phyloP scores from a whole-genome alignment of 2,329 filamentous ascomycete genomes.

The Cercospora brassicicola region DNA sequence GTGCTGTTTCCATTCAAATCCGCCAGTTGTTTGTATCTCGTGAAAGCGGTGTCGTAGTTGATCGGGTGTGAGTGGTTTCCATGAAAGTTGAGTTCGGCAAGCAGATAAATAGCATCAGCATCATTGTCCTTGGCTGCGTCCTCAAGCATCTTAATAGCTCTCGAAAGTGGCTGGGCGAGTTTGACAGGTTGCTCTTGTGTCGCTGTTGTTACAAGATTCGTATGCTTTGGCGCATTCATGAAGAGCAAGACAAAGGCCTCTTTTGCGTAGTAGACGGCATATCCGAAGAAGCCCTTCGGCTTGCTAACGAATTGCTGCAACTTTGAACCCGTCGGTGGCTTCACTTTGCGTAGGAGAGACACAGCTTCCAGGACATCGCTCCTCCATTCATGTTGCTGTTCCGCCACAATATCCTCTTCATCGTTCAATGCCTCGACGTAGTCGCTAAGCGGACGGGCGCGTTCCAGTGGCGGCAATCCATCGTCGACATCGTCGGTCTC shows the following conservation, averaged over 20 bases:
- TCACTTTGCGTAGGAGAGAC: slow-evolving; percentile 45
- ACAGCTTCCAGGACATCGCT: slow-evolving; percentile 42
- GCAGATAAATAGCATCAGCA: slow-evolving; percentile 80
- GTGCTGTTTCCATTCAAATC: slow-evolving; percentile 79
- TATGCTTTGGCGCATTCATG: slow-evolving; percentile 59
- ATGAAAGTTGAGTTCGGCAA: slow-evolving; percentile 95
- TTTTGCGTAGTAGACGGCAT: slow-evolving; percentile 61
- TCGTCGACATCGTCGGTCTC: slow-evolving; percentile 16
- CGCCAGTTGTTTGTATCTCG: slow-evolving; percentile 77
- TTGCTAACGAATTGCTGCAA: slow-evolving; percentile 46
- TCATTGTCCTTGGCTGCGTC: slow-evolving; percentile 58
- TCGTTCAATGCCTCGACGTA: slow-evolving; percentile 10
- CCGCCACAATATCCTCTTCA: slow-evolving; percentile 12
- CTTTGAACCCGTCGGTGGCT: slow-evolving; percentile 43
- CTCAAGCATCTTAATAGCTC: slow-evolving; percentile 61
- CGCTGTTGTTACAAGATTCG: slow-evolving; percentile 43
- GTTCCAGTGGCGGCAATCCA: background rate
- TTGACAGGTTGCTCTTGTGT: slow-evolving; percentile 44
- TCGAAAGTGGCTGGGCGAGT: slow-evolving; percentile 54
- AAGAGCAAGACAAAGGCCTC: slow-evolving; percentile 64
- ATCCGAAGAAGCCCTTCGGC: slow-evolving; percentile 59
- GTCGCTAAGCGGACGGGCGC: slow-evolving; percentile 5
- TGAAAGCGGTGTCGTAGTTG: slow-evolving; percentile 76
- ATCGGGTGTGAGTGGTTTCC: slow-evolving; percentile 88
- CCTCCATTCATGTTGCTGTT: slow-evolving; percentile 13